A percentile compares a stretch with the other conserved stretches of the same genome.
These are phyloP conservation scores for Lophiostoma macrostomum DNA, from an alignment of 495 filamentous ascomycete genomes.

Conservation along the genomic window DNA sequence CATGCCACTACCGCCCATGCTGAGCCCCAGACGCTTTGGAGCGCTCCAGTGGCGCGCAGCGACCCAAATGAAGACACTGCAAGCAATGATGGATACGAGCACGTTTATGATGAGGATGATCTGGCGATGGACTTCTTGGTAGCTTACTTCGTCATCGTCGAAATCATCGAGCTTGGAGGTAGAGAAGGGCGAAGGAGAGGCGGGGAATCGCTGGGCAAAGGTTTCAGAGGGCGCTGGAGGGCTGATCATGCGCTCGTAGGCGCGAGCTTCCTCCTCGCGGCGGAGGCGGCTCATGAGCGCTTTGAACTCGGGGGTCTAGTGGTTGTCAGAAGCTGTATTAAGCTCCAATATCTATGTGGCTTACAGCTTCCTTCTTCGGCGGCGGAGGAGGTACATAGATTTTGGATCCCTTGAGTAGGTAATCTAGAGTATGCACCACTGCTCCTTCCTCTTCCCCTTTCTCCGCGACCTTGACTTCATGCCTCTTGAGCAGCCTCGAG, in stretches of 20 bases:
- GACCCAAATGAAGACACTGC: conserved; percentile 69
- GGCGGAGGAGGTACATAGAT: conserved; percentile 75
- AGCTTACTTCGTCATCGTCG: conserved; percentile 45
- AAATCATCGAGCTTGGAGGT: conserved; percentile 26
- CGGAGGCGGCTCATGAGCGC: conserved; percentile 83
- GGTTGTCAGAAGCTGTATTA: conserved; percentile 15
- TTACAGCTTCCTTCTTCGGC: conserved; percentile 74
- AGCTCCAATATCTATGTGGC: conserved; percentile 21
- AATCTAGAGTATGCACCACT: conserved; percentile 47
- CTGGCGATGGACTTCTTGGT: conserved; percentile 67
- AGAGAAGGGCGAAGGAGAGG: conserved; percentile 42
- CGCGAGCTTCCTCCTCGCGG: conserved; percentile 69
- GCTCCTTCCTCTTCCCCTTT: not conserved
- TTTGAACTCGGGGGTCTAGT: conserved; percentile 79
- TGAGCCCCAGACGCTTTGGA: conserved; percentile 64
- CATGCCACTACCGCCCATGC: conserved; percentile 62
- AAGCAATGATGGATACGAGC: conserved; percentile 67
- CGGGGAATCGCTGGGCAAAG: conserved; percentile 57
- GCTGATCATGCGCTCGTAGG: conserved; percentile 73
- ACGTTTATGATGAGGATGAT: conserved; percentile 73
- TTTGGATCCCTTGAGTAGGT: conserved; percentile 65
- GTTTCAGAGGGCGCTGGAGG: conserved; percentile 55
- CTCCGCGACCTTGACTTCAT: conserved; percentile 24
- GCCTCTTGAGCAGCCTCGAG: conserved; percentile 52
- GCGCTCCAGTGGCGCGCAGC: conserved; percentile 67